phyloP scores from a whole-genome alignment of 805 yeast genomes.

The Barnettozyma siamensis region DNA sequence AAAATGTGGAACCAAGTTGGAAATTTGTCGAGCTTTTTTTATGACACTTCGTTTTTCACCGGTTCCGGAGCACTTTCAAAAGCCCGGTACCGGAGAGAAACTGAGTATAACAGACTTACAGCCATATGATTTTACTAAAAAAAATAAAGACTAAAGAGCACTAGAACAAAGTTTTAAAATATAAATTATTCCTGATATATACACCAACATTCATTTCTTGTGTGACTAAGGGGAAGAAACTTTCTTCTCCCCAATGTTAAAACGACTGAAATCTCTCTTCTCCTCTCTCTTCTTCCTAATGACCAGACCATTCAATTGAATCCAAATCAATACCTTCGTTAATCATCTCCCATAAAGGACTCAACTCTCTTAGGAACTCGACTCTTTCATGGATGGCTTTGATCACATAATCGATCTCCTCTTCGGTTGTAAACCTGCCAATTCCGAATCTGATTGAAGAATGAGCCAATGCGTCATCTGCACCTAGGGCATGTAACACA shows the following conservation, averaged over 20 bases:
- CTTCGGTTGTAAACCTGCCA: slow-evolving; percentile 96
- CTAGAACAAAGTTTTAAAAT: no score
- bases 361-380: slow-evolving; percentile 81
- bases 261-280: no score
- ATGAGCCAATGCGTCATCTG: slow-evolving; percentile 97
- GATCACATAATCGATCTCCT: slow-evolving; percentile 89
- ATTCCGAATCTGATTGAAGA: slow-evolving; percentile 97
- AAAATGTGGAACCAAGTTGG: not conserved
- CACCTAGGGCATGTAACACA: slow-evolving; percentile 93
- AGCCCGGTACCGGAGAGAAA: no score
- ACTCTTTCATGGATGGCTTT: slow-evolving; percentile 87
- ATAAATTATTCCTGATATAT: no score
- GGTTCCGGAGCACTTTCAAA: slow-evolving; percentile 1
- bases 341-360: slow-evolving; percentile 99
- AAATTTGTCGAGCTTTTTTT: not conserved
- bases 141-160: no score
- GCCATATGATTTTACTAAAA: no score
- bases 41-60: not conserved
- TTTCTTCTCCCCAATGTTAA: no score
- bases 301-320: slow-evolving; percentile 97
- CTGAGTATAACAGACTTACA: no score
- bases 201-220: no score
- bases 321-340: slow-evolving; percentile 95
- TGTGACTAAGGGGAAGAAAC: no score
- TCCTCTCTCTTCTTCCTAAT: slow-evolving; percentile 32